Percentiles rank a stretch among this genome's conserved stretches.
These are phyloP conservation scores for Chrysoporthe deuterocubensis DNA, from an alignment of 2,329 filamentous ascomycete genomes.

Conservation along the genomic window DNA sequence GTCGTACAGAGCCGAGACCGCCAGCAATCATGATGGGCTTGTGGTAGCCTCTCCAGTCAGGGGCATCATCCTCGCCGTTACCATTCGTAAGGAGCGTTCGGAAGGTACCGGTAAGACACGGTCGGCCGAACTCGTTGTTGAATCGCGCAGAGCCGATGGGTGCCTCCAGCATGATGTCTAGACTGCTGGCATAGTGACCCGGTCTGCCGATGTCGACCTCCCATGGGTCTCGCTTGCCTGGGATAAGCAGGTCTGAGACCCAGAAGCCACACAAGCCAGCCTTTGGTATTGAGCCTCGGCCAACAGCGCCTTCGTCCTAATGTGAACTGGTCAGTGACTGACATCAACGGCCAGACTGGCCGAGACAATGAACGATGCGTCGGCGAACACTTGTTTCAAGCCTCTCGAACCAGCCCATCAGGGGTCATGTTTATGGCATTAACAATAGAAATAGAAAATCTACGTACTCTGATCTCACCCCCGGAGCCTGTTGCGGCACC, in stretches of 20 bases:
- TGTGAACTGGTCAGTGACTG: conserved; percentile 15
- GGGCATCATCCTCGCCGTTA: conserved; percentile 52
- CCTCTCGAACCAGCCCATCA: background rate
- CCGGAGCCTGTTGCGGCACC: conserved; percentile 95
- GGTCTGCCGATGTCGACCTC: conserved; percentile 90
- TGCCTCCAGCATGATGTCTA: conserved; percentile 97
- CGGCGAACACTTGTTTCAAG: conserved; percentile 23
- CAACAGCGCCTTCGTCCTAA: conserved; percentile 86
- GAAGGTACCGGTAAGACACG: conserved; percentile 88
- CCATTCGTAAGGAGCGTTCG: conserved; percentile 80
- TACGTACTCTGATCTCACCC: conserved; percentile 75
- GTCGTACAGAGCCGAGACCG: conserved; percentile 88
- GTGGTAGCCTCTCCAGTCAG: conserved; percentile 87
- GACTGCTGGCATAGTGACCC: conserved; percentile 86
- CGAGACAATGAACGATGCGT: background rate
- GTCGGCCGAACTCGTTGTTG: conserved; percentile 97
- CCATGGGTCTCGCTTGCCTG: conserved; percentile 82
- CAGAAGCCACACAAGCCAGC: conserved; percentile 91
- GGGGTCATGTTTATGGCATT: background rate
- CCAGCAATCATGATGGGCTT: conserved; percentile 99
- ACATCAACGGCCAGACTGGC: too few relatives aligned
- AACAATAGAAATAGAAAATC: background rate
- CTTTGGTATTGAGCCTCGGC: conserved; percentile 89
- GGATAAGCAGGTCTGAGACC: conserved; percentile 92
- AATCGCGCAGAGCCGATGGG: conserved; percentile 94